Percentiles rank a stretch among this genome's conserved stretches.
phyloP scores from a whole-genome alignment of 2,329 filamentous ascomycete genomes.

The Hypoxylon sp. region DNA sequence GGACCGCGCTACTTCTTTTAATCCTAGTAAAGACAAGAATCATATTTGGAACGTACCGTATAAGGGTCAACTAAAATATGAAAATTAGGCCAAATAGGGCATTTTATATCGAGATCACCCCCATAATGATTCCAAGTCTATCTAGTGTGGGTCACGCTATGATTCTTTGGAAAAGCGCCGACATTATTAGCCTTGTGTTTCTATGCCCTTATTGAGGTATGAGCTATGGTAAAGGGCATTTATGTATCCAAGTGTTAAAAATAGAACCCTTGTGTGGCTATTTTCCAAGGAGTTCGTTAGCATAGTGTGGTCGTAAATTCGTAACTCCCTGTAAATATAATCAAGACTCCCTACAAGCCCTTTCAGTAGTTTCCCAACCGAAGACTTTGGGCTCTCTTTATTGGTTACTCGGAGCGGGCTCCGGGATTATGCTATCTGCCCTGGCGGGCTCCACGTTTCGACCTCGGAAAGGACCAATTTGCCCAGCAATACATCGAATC shows the following conservation, averaged over 20 bases:
- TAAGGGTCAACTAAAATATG: neutral
- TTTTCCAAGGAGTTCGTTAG: too few species aligned
- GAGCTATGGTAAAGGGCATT: neutral
- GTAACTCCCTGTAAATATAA: conserved; percentile 7
- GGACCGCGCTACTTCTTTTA: neutral
- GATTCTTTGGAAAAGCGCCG: neutral
- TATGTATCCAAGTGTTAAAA: neutral
- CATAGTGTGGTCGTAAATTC: conserved; percentile 17
- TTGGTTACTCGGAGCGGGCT: conserved; percentile 40
- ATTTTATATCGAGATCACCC: neutral
- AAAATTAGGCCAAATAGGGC: neutral
- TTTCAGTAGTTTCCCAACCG: conserved; percentile 7
- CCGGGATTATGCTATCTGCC: conserved; percentile 21
- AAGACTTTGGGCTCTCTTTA: conserved; percentile 17
- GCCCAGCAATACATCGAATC: conserved; percentile 5
- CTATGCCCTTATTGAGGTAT: neutral
- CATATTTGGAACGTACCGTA: neutral
- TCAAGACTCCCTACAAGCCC: conserved; percentile 7
- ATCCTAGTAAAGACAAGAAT: neutral
- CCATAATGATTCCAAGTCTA: neutral
- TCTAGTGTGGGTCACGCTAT: neutral
- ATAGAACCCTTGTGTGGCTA: too few species aligned
- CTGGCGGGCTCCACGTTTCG: conserved; percentile 30
- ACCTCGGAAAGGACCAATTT: conserved; percentile 16
- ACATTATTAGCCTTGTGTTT: neutral